phyloP scores from a whole-genome alignment of 176 grass and related monocot genomes.

The Thalia dealbata region DNA sequence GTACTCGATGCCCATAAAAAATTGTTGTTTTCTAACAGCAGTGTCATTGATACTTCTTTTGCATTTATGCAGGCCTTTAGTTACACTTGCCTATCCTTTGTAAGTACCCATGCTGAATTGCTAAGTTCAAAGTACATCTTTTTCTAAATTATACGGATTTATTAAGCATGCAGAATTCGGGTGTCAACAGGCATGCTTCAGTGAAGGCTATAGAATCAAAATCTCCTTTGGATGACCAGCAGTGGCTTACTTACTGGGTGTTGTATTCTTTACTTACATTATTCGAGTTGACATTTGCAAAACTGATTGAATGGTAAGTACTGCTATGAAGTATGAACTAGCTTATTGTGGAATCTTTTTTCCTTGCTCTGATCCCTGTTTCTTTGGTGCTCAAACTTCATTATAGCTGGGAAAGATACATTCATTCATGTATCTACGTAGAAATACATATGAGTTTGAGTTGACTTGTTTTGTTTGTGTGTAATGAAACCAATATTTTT shows the following conservation, averaged over 20 bases:
- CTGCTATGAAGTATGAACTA: neutral
- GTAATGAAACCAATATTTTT: too few species aligned
- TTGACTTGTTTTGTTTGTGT: too few species aligned
- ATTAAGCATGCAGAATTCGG: neutral
- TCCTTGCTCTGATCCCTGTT: neutral
- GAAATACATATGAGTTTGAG: too few species aligned
- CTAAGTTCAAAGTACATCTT: too few species aligned
- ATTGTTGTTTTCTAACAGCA: neutral
- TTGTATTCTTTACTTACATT: constrained; percentile 59
- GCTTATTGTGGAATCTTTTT: neutral
- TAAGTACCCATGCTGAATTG: constrained; percentile 26
- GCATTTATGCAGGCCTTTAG: constrained; percentile 41
- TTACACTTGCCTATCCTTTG: constrained; percentile 65
- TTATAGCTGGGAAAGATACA: too few species aligned
- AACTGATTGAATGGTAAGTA: constrained; percentile 46
- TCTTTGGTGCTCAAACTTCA: too few species aligned
- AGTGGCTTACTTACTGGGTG: constrained; percentile 86
- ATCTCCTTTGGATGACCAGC: constrained; percentile 58
- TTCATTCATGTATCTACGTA: too few species aligned
- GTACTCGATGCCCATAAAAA: neutral
- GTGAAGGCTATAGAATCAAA: constrained; percentile 64
- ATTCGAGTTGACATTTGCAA: constrained; percentile 59
- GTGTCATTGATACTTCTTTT: constrained; percentile 4
- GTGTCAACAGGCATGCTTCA: constrained; percentile 49
- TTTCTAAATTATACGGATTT: neutral